Evolutionary conservation across 805 yeast genomes (phyloP), one percentile per base, ranked within the genome.

Genomic region (Vanderwaltozyma yarrowii): DNA sequence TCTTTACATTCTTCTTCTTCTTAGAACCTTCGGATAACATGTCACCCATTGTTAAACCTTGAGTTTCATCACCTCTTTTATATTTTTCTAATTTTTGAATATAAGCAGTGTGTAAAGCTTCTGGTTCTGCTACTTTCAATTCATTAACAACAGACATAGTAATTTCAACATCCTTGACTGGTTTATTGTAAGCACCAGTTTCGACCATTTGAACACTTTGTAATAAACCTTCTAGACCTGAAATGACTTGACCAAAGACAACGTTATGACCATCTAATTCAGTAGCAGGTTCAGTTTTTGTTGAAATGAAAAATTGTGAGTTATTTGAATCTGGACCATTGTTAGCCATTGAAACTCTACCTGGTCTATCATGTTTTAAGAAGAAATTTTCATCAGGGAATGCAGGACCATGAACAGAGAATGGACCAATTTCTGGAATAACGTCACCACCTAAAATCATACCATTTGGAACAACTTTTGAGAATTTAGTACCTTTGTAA

Each of bases 401-500:
- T 53, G 67, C 69, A 40, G 67, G 66, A 25, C 95, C 95, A 60
- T 78, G 84, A 51, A 86, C 80, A 15, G 94, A 80, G 50, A 69
- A 68, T 12, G 96, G 94, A 19, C 94, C 95, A 38, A 74, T 68
- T 13, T 89, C 88, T 24, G 71, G 73, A 45, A 80, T 78, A 58
- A 80, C 80, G 61, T 84, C 92, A 45, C 96, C 96, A 43, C 95
- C 94, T 64, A 85, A 94, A 48, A 87, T 72, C 80, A 85, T 78
- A 58, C 80, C 81, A 37, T 71, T 70, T 34, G 74, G 69, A 45
- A 82, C 78, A 35, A 86, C 76, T 43, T 89, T 70, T 62, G 82
- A 92, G 71, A 86, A 81, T 15, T 67, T 60, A 5, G 85, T 72
- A 44, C 70, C 71, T 49, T 68, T 65, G 66, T 80, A 84, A 3